Conservation (phyloP, 1,284 basidiomycete genomes). For the Xerocomus nothofagi region DNA sequence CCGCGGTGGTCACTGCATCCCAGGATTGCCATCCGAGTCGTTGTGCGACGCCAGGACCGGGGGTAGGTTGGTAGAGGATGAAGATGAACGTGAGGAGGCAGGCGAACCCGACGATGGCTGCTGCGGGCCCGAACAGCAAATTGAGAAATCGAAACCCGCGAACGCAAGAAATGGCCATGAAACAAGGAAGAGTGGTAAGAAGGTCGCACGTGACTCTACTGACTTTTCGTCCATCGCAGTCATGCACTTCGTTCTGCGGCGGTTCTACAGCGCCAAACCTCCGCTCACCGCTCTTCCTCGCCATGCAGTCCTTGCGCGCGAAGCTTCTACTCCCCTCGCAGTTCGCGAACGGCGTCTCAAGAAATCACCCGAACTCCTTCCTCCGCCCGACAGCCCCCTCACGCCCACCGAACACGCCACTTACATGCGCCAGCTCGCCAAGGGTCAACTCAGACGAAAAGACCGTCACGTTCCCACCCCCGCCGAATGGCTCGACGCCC, state of each 20-base stretch:
- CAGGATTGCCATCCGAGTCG: conserved; percentile 91
- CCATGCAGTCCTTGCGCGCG: conserved; percentile 55
- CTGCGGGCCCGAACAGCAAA: conserved; percentile 56
- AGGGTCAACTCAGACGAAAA: conserved; percentile 47
- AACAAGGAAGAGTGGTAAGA: background rate
- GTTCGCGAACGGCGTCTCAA: conserved; percentile 68
- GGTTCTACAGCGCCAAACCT: conserved; percentile 50
- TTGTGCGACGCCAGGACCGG: conserved; percentile 70
- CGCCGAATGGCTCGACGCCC: conserved; percentile 54
- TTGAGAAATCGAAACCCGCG: conserved; percentile 44
- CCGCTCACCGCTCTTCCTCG: conserved; percentile 41
- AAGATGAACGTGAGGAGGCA: conserved; percentile 73
- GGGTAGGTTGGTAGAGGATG: conserved; percentile 71
- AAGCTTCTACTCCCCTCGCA: conserved; percentile 66
- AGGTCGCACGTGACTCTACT: conserved; percentile 8
- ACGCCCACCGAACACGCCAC: conserved; percentile 62
- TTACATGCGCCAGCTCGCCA: conserved; percentile 56
- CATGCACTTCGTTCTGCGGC: conserved; percentile 39
- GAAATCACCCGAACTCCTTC: conserved; percentile 40
- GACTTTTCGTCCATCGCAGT: background rate
- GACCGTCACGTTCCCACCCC: conserved; percentile 46
- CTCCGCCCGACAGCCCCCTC: conserved; percentile 50
- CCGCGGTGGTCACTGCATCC: conserved; percentile 54
- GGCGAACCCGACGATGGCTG: conserved; percentile 63
- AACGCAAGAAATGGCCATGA: conserved; percentile 28